A percentile compares a stretch with the other conserved stretches of the same genome.
Conservation (phyloP, 2,329 filamentous ascomycete genomes). For the Ophiostoma sp. region DNA sequence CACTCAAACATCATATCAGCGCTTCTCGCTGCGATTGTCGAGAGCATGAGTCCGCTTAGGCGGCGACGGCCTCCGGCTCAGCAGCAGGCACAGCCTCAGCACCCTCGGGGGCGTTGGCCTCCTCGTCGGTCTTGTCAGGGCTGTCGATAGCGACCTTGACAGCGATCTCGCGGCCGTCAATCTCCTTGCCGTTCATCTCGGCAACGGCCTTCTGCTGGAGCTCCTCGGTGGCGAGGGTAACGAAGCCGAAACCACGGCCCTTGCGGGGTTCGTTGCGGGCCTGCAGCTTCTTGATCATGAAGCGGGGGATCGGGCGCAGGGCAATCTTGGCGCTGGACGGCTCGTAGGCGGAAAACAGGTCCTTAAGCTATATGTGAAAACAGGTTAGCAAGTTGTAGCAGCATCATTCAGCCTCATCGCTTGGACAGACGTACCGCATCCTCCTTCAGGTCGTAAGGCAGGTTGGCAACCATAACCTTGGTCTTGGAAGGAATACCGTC, state of each 20-base stretch:
- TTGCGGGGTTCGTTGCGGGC: constrained; percentile 97
- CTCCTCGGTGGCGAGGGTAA: constrained; percentile 91
- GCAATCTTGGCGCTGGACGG: constrained; percentile 97
- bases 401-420: background rate
- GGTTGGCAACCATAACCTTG: constrained; percentile 99
- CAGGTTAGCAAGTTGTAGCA: background rate
- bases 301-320: constrained; percentile 94
- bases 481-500: constrained; percentile 98
- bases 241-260: constrained; percentile 97
- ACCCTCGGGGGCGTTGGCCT: constrained; percentile 47
- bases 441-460: constrained; percentile 96
- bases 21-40: constrained; percentile 17
- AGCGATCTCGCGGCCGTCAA: constrained; percentile 96
- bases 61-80: constrained; percentile 30
- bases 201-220: constrained; percentile 92
- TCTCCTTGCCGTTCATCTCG: constrained; percentile 99
- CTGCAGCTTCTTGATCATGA: constrained; percentile 99
- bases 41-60: constrained; percentile 28
- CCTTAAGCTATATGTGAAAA: constrained; percentile 70
- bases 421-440: constrained; percentile 64
- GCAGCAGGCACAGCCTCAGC: constrained; percentile 30
- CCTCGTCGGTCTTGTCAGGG: constrained; percentile 91
- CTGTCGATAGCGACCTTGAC: constrained; percentile 99
- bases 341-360: constrained; percentile 89
- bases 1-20: constrained; percentile 15